Percentiles rank a stretch among this genome's conserved stretches.
Evolutionary conservation across 225 moss, liverwort and hornwort genomes (phyloP).

Genomic region (Ulota crispa): DNA sequence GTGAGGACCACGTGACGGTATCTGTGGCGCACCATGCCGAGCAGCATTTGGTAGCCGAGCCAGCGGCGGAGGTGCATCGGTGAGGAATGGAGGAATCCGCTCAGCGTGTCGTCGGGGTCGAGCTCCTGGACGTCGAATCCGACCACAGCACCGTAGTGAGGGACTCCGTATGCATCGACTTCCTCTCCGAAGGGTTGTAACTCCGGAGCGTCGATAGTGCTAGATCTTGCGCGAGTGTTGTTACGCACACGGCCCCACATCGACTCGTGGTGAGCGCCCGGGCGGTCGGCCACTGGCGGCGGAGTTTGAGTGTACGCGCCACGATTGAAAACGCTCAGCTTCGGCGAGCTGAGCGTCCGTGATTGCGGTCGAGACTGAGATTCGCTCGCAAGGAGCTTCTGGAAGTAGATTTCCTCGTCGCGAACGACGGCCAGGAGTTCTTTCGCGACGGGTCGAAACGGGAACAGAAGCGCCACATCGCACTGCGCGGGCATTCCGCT

Average conservation of each 20-base stretch:
- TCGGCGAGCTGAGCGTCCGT: not conserved
- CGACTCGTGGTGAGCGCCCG: slow-evolving; percentile 9
- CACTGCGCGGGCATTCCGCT: slow-evolving; percentile 74
- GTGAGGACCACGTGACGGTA: slow-evolving; percentile 50
- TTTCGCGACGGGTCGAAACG: slow-evolving; percentile 39
- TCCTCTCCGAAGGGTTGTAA: not conserved
- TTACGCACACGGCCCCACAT: slow-evolving; percentile 32
- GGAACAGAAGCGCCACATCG: slow-evolving; percentile 75
- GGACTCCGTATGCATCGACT: not conserved
- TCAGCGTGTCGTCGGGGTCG: slow-evolving; percentile 42
- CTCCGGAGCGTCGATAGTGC: not conserved
- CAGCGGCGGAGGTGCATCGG: slow-evolving; percentile 41
- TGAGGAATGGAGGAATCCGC: slow-evolving; percentile 37
- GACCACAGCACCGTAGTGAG: slow-evolving; percentile 36
- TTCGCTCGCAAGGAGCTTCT: slow-evolving; percentile 27
- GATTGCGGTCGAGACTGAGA: not conserved
- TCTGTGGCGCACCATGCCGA: slow-evolving; percentile 47
- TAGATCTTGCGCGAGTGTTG: not conserved
- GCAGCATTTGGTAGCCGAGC: slow-evolving; percentile 50
- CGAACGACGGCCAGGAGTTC: slow-evolving; percentile 39
- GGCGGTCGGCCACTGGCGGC: not conserved
- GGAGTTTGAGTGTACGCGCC: slow-evolving; percentile 23
- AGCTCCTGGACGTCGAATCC: slow-evolving; percentile 57
- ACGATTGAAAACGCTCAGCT: slow-evolving; percentile 30
- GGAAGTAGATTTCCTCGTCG: slow-evolving; percentile 68